Evolutionary conservation across 1,284 basidiomycete species (phyloP), one percentile per base, ranked within the genome.

Genomic region (Boletellus dicymbophilus): DNA sequence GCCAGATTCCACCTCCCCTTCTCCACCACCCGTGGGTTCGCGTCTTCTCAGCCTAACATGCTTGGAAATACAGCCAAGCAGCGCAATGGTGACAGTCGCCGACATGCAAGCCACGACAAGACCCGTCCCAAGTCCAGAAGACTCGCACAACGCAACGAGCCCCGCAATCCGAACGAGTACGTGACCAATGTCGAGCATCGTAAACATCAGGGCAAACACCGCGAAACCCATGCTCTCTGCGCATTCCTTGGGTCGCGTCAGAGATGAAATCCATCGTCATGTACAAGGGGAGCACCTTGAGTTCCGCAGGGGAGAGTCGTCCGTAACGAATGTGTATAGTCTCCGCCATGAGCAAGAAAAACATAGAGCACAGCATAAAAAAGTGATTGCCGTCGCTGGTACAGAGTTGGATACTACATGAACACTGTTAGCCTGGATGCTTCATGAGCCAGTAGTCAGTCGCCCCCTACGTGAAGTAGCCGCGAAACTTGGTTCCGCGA

Each of bases 321-420:
- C 49, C 58, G 21, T 63, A 65, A 20, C 45, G 40, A 3, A 65
- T 37, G n/a, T 44, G 58, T 12, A 63, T 65, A 8, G 36, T 54
- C 43, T 67, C 61, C 0, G 64, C 55, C 43, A 55, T 52, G 1
- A 59, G 20, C 36, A 63, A 27, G 31, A 63, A 57, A 7, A 39
- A 53, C 25, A 67, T 20, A 0, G 58, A 11, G 16, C 39, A 51
- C 10, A 55, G 15, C 40, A 36, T 55, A 38, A 59, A 44, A 13
- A 61, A 49, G 46, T 37, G 30, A 18, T 34, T 31, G 3, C 46
- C 41, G 1, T 36, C 52, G 36, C 2, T 63, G n/a, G n/a, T n/a
- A n/a, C n/a, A n/a, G 31, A 56, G 69, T 54, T 59, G 53, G 27
- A 65, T 61, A 21, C 64, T 67, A 27, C 15, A 20, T n/a, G 25